A percentile compares a stretch with the other conserved stretches of the same genome.
Evolutionary conservation across 352 stramenopile genomes (phyloP).

Genomic region (Phytophthora tentaculata): DNA sequence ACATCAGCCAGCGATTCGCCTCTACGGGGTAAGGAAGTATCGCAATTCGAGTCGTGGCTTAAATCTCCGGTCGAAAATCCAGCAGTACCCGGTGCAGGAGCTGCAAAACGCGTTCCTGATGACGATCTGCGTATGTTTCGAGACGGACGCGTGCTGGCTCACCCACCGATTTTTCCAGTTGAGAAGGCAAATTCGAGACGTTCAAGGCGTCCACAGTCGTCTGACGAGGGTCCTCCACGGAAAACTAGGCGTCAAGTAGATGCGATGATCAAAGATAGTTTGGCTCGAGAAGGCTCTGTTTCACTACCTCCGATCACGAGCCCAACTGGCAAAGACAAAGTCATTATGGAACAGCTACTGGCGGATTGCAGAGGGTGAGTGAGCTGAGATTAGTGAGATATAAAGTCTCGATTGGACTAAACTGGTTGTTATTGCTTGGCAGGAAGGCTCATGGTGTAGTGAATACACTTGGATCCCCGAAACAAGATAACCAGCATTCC

Average conservation of each 20-base stretch:
- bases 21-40: constrained; percentile 26
- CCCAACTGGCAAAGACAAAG: constrained; percentile 40
- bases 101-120: constrained; percentile 48
- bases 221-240: constrained; percentile 20
- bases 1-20: not conserved
- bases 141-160: constrained; percentile 28
- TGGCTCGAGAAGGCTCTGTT: constrained; percentile 17
- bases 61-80: constrained; percentile 37
- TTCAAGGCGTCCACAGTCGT: constrained; percentile 35
- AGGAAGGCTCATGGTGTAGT: constrained; percentile 21
- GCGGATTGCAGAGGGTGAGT: constrained; percentile 59
- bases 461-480: not conserved
- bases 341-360: constrained; percentile 50
- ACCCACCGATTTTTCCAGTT: constrained; percentile 31
- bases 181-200: constrained; percentile 21
- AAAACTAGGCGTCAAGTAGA: constrained; percentile 23
- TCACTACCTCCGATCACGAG: constrained; percentile 48
- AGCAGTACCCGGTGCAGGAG: constrained; percentile 50
- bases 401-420: not conserved
- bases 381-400: constrained; percentile 8
- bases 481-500: constrained; percentile 51
- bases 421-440: constrained; percentile 15
- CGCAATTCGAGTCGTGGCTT: constrained; percentile 57
- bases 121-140: constrained; percentile 65
- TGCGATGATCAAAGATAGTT: constrained; percentile 26